A percentile compares a stretch with the other conserved stretches of the same genome.
These are phyloP conservation scores for Phylloporus gajari DNA, from an alignment of 1,284 basidiomycete genomes.

Conservation along the genomic window DNA sequence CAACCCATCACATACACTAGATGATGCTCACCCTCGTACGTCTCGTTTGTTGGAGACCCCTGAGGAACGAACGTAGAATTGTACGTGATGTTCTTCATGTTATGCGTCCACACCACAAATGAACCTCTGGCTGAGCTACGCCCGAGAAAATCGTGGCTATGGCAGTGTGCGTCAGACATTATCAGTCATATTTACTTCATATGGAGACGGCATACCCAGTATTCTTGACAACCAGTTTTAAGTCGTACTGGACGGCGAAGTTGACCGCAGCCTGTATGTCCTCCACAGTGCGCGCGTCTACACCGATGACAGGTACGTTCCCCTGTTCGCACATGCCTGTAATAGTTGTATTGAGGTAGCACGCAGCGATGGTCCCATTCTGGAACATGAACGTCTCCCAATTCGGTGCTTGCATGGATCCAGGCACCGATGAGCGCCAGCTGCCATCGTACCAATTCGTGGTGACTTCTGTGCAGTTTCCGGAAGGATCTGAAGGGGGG, in stretches of 20 bases:
- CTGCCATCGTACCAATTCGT: conserved; percentile 44
- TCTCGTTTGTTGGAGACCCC: conserved; percentile 36
- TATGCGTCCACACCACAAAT: conserved; percentile 56
- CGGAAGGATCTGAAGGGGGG: conserved; percentile 25
- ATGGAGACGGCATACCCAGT: conserved; percentile 50
- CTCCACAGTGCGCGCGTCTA: conserved; percentile 43
- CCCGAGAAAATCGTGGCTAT: conserved; percentile 51
- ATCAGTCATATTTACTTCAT: not conserved
- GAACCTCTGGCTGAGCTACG: conserved; percentile 30
- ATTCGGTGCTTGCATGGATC: conserved; percentile 49
- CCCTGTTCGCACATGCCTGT: conserved; percentile 12
- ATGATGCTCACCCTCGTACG: conserved; percentile 21
- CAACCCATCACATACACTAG: not conserved
- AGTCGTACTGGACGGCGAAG: conserved; percentile 48
- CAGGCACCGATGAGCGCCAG: conserved; percentile 54
- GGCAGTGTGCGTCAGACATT: not conserved
- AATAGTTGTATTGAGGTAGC: conserved; percentile 28
- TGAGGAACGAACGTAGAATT: conserved; percentile 45
- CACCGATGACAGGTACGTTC: conserved; percentile 27
- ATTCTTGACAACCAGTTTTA: conserved; percentile 60
- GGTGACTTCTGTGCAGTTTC: conserved; percentile 41
- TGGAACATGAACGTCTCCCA: not conserved
- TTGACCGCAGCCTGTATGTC: conserved; percentile 52
- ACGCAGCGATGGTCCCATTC: conserved; percentile 48
- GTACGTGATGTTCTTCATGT: conserved; percentile 39